These are phyloP conservation scores for Hirsutella minnesotensis DNA, from an alignment of 2,329 filamentous ascomycete genomes.

Conservation along the genomic window DNA sequence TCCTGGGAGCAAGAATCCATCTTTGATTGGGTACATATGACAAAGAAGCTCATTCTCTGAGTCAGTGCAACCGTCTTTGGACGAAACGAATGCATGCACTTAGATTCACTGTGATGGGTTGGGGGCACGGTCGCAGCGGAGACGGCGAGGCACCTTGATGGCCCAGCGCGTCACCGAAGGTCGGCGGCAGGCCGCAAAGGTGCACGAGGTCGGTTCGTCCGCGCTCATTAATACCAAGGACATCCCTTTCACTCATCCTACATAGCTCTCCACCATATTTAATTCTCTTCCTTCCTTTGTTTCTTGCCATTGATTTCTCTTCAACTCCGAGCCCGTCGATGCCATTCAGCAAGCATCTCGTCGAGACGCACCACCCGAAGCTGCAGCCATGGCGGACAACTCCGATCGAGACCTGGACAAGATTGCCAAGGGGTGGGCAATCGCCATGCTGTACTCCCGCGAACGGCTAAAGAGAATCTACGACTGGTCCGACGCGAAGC, in stretches of 20 bases:
- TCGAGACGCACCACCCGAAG: background rate
- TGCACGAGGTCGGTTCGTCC: background rate
- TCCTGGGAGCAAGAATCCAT: too few relatives aligned
- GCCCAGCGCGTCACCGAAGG: background rate
- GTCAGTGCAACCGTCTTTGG: too few relatives aligned
- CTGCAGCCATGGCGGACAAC: slow-evolving; percentile 9
- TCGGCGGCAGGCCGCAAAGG: background rate
- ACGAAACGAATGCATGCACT: too few relatives aligned
- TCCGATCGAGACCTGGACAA: slow-evolving; percentile 19
- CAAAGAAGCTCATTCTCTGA: too few relatives aligned
- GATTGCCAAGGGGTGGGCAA: slow-evolving; percentile 24
- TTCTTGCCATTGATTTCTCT: background rate
- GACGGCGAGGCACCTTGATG: slow-evolving; percentile 4
- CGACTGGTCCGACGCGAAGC: slow-evolving; percentile 18
- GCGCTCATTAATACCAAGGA: background rate
- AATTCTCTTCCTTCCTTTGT: background rate
- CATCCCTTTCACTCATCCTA: background rate
- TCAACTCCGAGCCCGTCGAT: background rate
- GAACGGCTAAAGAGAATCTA: slow-evolving; percentile 20
- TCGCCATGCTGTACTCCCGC: slow-evolving; percentile 24
- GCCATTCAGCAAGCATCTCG: background rate
- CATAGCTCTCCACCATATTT: background rate
- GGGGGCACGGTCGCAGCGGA: background rate
- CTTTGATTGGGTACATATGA: too few relatives aligned
- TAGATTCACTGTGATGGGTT: background rate